A percentile compares a stretch with the other conserved stretches of the same genome.
Conservation (phyloP, 371 early-diverging fungal species). For the Umbelopsis sp. region DNA sequence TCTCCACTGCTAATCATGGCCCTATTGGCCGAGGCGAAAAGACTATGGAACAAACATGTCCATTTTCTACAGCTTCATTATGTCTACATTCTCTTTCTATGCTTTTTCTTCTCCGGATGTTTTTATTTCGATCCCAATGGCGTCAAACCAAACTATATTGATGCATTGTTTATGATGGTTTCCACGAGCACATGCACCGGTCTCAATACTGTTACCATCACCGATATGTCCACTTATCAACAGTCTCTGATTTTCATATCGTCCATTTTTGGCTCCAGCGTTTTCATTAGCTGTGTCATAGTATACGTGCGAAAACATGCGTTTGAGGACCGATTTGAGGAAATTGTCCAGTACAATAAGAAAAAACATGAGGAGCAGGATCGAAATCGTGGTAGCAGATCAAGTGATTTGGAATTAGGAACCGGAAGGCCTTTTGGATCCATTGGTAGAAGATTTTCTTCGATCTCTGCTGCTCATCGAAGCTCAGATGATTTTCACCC, state of each 20-base stretch:
- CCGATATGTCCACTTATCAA: conserved; percentile 38
- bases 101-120: conserved; percentile 35
- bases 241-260: conserved; percentile 30
- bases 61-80: conserved; percentile 47
- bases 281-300: conserved; percentile 33
- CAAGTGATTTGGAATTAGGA: conserved; percentile 12
- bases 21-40: neutral
- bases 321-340: conserved; percentile 42
- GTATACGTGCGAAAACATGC: conserved; percentile 45
- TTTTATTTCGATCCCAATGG: conserved; percentile 38
- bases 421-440: neutral
- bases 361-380: conserved; percentile 32
- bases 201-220: conserved; percentile 41
- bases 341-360: conserved; percentile 34
- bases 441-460: neutral
- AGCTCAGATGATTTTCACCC: conserved; percentile 7
- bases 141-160: conserved; percentile 35
- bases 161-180: conserved; percentile 42
- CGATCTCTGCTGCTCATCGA: neutral
- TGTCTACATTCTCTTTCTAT: conserved; percentile 26
- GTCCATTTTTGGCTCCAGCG: conserved; percentile 37
- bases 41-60: conserved; percentile 35
- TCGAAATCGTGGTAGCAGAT: conserved; percentile 19
- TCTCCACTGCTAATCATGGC: neutral
- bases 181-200: conserved; percentile 46